These are phyloP conservation scores for Cruciata laevipes DNA, from an alignment of 257 asterid genomes.

Conservation along the genomic window DNA sequence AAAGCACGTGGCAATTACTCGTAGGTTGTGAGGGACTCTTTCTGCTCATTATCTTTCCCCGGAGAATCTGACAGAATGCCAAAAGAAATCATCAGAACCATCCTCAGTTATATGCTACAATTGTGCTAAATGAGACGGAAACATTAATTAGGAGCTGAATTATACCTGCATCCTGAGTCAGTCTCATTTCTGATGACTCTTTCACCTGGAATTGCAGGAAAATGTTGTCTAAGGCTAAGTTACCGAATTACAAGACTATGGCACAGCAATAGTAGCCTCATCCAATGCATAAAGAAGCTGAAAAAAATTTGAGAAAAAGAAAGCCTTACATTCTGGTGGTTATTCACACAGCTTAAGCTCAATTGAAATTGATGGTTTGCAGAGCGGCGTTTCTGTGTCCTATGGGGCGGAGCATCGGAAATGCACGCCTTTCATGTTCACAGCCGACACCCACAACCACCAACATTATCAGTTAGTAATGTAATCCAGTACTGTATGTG, in stretches of 20 bases:
- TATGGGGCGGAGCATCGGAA: neutral
- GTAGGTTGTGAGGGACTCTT: constrained; percentile 25
- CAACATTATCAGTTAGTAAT: neutral
- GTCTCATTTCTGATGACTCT: constrained; percentile 10
- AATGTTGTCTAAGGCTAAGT: neutral
- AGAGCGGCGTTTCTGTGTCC: neutral
- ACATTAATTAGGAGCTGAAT: neutral
- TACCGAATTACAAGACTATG: neutral
- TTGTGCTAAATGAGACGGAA: neutral
- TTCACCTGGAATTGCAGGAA: constrained; percentile 10
- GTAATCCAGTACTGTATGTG: neutral
- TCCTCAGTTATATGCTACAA: neutral
- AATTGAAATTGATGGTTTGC: constrained; percentile 3
- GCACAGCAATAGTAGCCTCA: neutral
- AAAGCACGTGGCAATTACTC: constrained; percentile 31
- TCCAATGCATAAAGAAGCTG: neutral
- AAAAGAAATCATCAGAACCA: constrained; percentile 8
- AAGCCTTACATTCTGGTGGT: neutral
- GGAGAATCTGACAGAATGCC: constrained; percentile 32
- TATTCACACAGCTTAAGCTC: neutral
- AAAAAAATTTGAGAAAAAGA: neutral
- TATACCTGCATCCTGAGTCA: constrained; percentile 6
- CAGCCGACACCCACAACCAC: neutral
- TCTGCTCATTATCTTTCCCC: constrained; percentile 34
- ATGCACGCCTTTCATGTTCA: neutral